Percentiles rank a stretch among this genome's conserved stretches.
Conservation (phyloP, 495 filamentous ascomycete species). For the Aspergillus taichungensis region DNA sequence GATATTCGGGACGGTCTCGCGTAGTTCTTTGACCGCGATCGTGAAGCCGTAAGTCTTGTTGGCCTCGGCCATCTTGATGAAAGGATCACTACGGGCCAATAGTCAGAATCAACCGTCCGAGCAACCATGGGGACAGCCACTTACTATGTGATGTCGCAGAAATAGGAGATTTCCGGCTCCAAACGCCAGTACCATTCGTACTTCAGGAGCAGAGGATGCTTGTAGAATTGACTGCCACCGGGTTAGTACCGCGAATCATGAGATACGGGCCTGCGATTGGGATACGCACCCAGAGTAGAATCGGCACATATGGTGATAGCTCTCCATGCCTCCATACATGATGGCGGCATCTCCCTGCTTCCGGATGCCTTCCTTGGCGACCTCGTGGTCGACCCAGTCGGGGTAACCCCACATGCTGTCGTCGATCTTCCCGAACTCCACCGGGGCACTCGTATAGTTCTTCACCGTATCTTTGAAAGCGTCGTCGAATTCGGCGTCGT, state of each 20-base stretch:
- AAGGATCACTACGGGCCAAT: constrained; percentile 64
- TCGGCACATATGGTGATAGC: constrained; percentile 96
- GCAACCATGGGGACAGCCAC: constrained; percentile 11
- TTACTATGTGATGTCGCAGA: constrained; percentile 99
- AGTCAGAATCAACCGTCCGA: too few species aligned
- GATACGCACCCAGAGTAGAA: constrained; percentile 88
- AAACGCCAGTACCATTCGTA: constrained; percentile 99
- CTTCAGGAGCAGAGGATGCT: constrained; percentile 88
- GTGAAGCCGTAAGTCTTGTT: constrained; percentile 99
- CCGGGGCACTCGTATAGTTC: constrained; percentile 78
- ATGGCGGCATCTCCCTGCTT: constrained; percentile 97
- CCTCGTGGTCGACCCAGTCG: constrained; percentile 88
- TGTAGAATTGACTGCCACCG: constrained; percentile 77
- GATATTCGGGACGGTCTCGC: constrained; percentile 97
- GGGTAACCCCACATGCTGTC: constrained; percentile 91
- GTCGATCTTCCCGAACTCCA: constrained; percentile 94
- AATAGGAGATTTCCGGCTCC: constrained; percentile 99
- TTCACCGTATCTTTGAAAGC: constrained; percentile 80
- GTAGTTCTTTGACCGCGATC: constrained; percentile 97
- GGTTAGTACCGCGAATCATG: constrained; percentile 8
- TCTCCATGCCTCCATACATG: constrained; percentile 99
- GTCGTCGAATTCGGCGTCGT: constrained; percentile 92
- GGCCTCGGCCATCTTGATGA: constrained; percentile 77
- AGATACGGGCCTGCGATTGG: constrained; percentile 4
- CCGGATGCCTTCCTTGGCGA: constrained; percentile 88